Evolutionary conservation across 148 eudicot genomes (phyloP), one percentile per base, ranked within the genome.

Genomic region (Silene uniflora): DNA sequence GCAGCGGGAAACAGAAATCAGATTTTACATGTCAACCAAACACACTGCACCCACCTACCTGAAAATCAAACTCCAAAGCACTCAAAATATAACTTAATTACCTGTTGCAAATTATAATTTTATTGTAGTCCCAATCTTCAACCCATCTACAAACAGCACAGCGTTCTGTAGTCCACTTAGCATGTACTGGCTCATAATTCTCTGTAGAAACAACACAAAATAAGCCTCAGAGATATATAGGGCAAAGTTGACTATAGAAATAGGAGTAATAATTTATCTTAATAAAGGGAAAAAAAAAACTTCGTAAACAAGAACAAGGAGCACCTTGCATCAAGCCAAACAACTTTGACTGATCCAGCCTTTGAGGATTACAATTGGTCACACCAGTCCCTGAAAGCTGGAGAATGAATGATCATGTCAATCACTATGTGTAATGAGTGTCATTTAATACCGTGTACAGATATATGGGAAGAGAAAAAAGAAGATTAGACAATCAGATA

Each of bases 111-210:
- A 95, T 92, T 16, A 95, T 83, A 5, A 95, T 92, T 80, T 92
- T 95, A 88, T 92, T 91, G 74, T 88, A 83, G 56, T 95, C 99
- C 91, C 92, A 92, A 77, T 92, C 98, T 82, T 88, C 96, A 77
- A 90, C 91, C 93, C 97, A 92, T 81, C 97, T 86, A 80, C 97
- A 95, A 71, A 95, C 67, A 75, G 99, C 99, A 89, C 99, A 95
- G 70, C 97, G 84, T 82, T 92, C 99, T 27, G 93, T 84, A n/a
- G 97, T 92, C 99, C 99, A 95, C 83, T 86, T 95, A 58, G 86
- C 84, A 81, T 25, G 23, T 66, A 92, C 89, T 79, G 98, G 95
- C 76, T 91, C 84, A 69, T 91, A 91, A 29, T 82, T 89, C 73
- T 82, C 98, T 93, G 80, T 63, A 52, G 47, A 69, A 68, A 65